Percentiles rank a stretch among this genome's conserved stretches.
These are phyloP conservation scores for Trichosporon coremiiforme DNA, from an alignment of 1,284 basidiomycete species.

Conservation along the genomic window DNA sequence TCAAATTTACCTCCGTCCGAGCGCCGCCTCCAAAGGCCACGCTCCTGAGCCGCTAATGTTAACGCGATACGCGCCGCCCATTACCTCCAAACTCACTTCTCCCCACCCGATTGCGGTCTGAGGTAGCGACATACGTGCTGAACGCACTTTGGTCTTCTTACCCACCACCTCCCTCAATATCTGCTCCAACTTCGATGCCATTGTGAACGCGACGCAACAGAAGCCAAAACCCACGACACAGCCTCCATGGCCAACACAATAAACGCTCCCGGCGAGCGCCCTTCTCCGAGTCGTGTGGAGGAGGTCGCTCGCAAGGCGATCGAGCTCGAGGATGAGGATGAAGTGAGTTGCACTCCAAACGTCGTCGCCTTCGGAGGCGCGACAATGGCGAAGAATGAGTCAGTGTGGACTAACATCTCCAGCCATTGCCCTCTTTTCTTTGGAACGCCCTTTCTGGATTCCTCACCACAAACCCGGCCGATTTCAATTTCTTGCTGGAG, in stretches of 20 bases:
- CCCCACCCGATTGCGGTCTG: background rate
- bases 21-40: background rate
- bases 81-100: background rate
- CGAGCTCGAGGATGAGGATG: slow-evolving; percentile 18
- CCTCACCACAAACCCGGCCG: slow-evolving; percentile 36
- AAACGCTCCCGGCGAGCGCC: slow-evolving; percentile 26
- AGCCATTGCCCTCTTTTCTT: slow-evolving; percentile 38
- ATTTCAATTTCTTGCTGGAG: slow-evolving; percentile 49
- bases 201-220: background rate
- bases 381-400: background rate
- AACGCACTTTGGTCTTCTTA: background rate
- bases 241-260: slow-evolving; percentile 8
- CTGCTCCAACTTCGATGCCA: background rate
- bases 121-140: background rate
- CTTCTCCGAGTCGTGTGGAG: slow-evolving; percentile 19
- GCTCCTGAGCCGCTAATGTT: slow-evolving; percentile 14
- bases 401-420: background rate
- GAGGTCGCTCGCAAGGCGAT: slow-evolving; percentile 22
- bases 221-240: background rate
- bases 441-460: slow-evolving; percentile 32
- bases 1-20: slow-evolving; percentile 16
- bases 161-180: background rate
- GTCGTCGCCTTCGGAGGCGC: background rate
- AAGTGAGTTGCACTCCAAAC: slow-evolving; percentile 21
- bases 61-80: background rate